Base-by-base conservation (phyloP, 805 yeast genomes). In the Zygotorulaspora sp. region DNA sequence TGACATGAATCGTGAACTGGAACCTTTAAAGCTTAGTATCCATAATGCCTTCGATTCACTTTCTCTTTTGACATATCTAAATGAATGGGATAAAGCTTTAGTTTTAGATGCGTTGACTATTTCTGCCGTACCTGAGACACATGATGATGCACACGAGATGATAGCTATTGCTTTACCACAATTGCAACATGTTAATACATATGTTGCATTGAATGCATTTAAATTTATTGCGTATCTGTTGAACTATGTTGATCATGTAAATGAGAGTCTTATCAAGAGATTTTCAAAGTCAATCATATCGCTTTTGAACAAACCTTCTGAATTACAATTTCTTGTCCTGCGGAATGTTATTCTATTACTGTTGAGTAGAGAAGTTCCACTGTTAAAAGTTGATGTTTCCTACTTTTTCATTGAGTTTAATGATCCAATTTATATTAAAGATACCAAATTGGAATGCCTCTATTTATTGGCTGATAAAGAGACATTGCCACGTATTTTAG, bases 361-460 rank as follows among this genome's bases (percentile, higher is more conserved):
- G 18, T 67, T 87, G 39, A 77, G 84, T 36, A 74, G 78, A 43
- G 78, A 81, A 9, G 69, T 73, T 15, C 63, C 87, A 39, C 78
- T 27, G 61, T 68, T 58, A 17, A 45, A 45, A 17, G 66, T 83
- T 37, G 92, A 84, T 45, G 86, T 85, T n/a, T 75, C 78, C 36
- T 75, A 78, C 63, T 86, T 89, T 55, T 88, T 86, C 61, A 81
- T 92, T 62, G 78, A 78, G 42, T 84, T 76, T 51, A 82, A 83
- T 57, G 96, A 89, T 57, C 92, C 95, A 1, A 77, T 84, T 15
- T 90, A 85, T 57, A 78, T 90, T 55, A 86, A 88, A 58, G 90
- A 87, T 51, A 84, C 96, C 4, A 90, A 90, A 54, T 66, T 90
- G 30, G 97, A 90, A 56, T 82, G 92, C 41, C 78, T 90, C 15